Percentiles rank a stretch among this genome's conserved stretches.
These are phyloP conservation scores for Boletellus deceptivus DNA, from an alignment of 1,284 basidiomycete species.

Conservation along the genomic window DNA sequence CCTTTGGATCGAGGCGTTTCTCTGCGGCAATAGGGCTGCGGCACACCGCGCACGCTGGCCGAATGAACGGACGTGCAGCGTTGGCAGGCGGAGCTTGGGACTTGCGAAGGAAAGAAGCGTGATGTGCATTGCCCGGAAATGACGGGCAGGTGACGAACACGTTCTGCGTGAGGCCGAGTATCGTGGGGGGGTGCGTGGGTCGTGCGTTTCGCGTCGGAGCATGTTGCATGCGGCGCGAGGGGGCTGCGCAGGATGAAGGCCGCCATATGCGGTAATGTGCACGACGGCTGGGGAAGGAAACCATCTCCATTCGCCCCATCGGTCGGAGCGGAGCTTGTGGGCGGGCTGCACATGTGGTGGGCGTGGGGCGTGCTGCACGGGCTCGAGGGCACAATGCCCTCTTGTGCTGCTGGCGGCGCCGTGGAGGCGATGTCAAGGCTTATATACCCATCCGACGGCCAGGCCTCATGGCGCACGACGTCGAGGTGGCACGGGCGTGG, in stretches of 20 bases:
- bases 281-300: slow-evolving; percentile 15
- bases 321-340: slow-evolving; percentile 26
- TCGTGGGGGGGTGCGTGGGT: slow-evolving; percentile 19
- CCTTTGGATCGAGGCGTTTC: background rate
- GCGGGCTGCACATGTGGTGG: slow-evolving; percentile 7
- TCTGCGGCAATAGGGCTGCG: slow-evolving; percentile 1
- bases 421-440: slow-evolving; percentile 24
- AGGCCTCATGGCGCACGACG: slow-evolving; percentile 13
- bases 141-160: slow-evolving; percentile 17
- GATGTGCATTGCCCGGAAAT: slow-evolving; percentile 21
- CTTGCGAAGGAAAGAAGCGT: background rate
- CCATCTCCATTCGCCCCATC: slow-evolving; percentile 10
- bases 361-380: slow-evolving; percentile 2
- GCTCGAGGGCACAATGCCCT: slow-evolving; percentile 19
- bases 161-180: slow-evolving; percentile 10
- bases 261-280: slow-evolving; percentile 11
- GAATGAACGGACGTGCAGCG: slow-evolving; percentile 7
- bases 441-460: slow-evolving; percentile 12
- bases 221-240: slow-evolving; percentile 20
- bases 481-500: slow-evolving; percentile 3
- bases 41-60: slow-evolving; percentile 6
- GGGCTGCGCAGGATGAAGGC: slow-evolving; percentile 21
- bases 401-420: slow-evolving; percentile 13
- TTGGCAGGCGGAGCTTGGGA: slow-evolving; percentile 12
- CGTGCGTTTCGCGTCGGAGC: slow-evolving; percentile 30